A percentile compares a stretch with the other conserved stretches of the same genome.
Evolutionary conservation across 2,329 filamentous ascomycete species (phyloP).

Genomic region (Neospermospora avenae): DNA sequence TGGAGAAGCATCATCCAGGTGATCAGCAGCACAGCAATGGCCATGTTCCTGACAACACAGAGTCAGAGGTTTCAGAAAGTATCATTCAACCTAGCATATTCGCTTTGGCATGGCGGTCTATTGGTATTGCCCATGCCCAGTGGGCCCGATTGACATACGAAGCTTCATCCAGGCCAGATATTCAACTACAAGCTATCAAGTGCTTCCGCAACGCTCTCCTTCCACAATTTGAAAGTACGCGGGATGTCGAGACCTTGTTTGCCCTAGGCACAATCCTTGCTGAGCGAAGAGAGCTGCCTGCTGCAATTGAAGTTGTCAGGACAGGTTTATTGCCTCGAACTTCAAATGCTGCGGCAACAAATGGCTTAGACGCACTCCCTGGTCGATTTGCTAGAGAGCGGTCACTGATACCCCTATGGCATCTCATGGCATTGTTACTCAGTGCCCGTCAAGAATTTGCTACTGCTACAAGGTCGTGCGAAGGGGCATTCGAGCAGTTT

Average conservation of each 20-base stretch:
- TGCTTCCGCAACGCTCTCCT: constrained; percentile 71
- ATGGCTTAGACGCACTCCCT: constrained; percentile 35
- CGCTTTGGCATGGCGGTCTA: constrained; percentile 74
- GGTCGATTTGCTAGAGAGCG: constrained; percentile 50
- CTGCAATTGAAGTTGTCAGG: constrained; percentile 80
- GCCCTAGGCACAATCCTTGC: constrained; percentile 81
- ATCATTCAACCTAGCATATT: constrained; percentile 58
- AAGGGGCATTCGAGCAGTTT: constrained; percentile 89
- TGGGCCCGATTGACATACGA: constrained; percentile 84
- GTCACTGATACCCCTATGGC: constrained; percentile 78
- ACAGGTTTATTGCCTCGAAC: constrained; percentile 63
- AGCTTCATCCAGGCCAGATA: constrained; percentile 63
- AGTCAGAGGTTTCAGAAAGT: constrained; percentile 19
- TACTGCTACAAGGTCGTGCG: constrained; percentile 77
- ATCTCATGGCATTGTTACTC: constrained; percentile 80
- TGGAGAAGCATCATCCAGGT: constrained; percentile 53
- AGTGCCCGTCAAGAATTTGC: constrained; percentile 83
- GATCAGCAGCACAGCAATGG: constrained; percentile 19
- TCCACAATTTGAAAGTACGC: constrained; percentile 60
- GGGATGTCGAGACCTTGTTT: constrained; percentile 75
- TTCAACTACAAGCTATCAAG: constrained; percentile 74
- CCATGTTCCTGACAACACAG: constrained; percentile 20
- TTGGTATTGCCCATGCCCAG: constrained; percentile 81
- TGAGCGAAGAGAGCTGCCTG: constrained; percentile 75
- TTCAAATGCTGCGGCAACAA: constrained; percentile 33